These are phyloP conservation scores for Syzygium oleosum DNA, from an alignment of 345 rosid genomes.

Conservation along the genomic window DNA sequence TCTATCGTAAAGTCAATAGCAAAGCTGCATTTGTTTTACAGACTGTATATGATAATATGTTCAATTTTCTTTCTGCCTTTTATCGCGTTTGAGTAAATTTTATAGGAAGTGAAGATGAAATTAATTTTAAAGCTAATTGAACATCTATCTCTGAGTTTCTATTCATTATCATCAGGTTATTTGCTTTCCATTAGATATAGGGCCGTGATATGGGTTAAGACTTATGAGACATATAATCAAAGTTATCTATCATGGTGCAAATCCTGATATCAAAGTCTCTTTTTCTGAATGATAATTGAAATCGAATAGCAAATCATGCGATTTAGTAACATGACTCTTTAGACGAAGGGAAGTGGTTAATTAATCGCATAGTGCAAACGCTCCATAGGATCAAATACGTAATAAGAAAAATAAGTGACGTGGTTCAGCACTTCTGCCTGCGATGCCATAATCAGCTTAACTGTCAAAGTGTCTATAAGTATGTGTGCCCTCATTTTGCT, in stretches of 20 bases:
- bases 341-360: neutral
- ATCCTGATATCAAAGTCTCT: neutral
- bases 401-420: neutral
- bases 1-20: neutral
- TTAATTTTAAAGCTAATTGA: neutral
- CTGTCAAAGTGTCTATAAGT: neutral
- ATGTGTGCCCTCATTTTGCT: neutral
- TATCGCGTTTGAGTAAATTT: neutral
- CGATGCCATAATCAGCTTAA: neutral
- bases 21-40: neutral
- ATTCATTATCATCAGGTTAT: neutral
- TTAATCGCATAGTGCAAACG: neutral
- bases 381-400: neutral
- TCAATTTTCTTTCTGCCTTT: neutral
- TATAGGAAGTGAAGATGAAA: neutral
- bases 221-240: neutral
- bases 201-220: neutral
- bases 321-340: neutral
- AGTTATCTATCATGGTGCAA: neutral
- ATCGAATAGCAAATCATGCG: neutral
- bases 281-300: neutral
- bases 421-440: neutral
- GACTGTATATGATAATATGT: neutral
- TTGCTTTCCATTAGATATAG: neutral
- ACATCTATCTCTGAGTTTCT: neutral